Base-by-base conservation (phyloP, 768 basidiomycete genomes). In the Vararia minispora region DNA sequence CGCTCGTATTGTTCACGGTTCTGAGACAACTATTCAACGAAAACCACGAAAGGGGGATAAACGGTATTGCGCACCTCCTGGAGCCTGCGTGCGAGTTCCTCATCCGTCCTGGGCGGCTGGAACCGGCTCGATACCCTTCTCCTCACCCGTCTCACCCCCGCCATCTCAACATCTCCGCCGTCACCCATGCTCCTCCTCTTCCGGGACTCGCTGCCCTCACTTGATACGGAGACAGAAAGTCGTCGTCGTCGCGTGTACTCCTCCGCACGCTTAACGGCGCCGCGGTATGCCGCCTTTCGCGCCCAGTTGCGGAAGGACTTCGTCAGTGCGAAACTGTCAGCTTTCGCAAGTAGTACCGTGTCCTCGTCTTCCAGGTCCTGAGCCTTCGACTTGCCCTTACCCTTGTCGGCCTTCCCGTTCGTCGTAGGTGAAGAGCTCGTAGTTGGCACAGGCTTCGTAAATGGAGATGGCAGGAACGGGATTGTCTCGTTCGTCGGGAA, bases 1-100 rank as follows among this genome's bases (percentile, higher is more conserved):
- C 67, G 69, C 45, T 74, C 69, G 42, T 83, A 74, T 42, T 80
- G 77, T 56, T 72, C 69, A 41, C 79, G 72, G 47, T 84, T 87
- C 83, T 86, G 54, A 12, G 38, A 25, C 8, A 14, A 32, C 13
- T 13, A 32, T 7, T 31, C 12, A 17, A 9, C 12, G 43, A 24
- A 48, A 10, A 9, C 14, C 8, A 16, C 27, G 22, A n/a, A 32
- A 22, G 28, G 40, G 34, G 27, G 40, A 26, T 34, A 40, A 42
- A 37, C 49, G 51, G 51, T 58, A n/a, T n/a, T n/a, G n/a, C 17
- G 54, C 51, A 82, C 84, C 73, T 82, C 74, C 65, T 74, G 74
- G 49, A 83, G 69, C 39, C 78, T 67, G 53, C 56, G 67, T 11
- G 72, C 77, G 35, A 84, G 64, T 24, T 74, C 75, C 43, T 76